phyloP scores from a whole-genome alignment of 352 stramenopile species.

The Globisporangium abappressorium region DNA sequence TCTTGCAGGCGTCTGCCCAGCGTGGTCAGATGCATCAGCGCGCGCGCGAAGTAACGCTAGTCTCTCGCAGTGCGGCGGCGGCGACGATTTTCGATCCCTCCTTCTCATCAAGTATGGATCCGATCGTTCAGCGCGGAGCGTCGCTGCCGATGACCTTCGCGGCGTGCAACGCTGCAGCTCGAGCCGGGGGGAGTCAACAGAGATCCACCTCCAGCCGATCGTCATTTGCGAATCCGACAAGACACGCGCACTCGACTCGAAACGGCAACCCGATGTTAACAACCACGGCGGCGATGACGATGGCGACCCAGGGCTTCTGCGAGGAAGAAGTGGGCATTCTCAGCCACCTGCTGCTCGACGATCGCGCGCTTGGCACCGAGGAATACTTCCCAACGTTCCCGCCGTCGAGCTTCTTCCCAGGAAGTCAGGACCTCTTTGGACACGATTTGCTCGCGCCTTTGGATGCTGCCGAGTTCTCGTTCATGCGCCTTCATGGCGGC shows the following conservation, averaged over 20 bases:
- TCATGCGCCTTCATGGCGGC: not conserved
- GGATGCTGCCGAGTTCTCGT: slow-evolving; percentile 1
- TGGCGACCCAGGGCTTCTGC: slow-evolving; percentile 11
- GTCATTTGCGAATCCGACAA: not conserved
- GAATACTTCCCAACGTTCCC: slow-evolving; percentile 8
- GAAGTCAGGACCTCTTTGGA: not conserved
- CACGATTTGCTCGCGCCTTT: slow-evolving; percentile 1
- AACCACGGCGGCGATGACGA: not conserved
- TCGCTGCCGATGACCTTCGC: not conserved
- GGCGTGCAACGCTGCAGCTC: not conserved
- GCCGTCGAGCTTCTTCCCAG: slow-evolving; percentile 3
- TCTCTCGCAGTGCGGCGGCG: not conserved
- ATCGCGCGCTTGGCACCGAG: not conserved
- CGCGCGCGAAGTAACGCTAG: not conserved
- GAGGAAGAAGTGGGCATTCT: slow-evolving; percentile 19
- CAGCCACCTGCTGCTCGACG: slow-evolving; percentile 8
- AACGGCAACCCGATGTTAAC: not conserved
- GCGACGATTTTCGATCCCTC: not conserved
- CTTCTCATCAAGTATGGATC: not conserved
- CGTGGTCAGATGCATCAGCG: slow-evolving; percentile 3
- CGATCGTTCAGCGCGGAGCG: not conserved
- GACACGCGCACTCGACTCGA: not conserved
- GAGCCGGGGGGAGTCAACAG: not conserved
- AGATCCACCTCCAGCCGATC: not conserved
- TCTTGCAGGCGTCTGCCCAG: not conserved